Percentiles rank a stretch among this genome's conserved stretches.
Conservation (phyloP, 208 protist genomes). For the Trypanosoma platydactyli region DNA sequence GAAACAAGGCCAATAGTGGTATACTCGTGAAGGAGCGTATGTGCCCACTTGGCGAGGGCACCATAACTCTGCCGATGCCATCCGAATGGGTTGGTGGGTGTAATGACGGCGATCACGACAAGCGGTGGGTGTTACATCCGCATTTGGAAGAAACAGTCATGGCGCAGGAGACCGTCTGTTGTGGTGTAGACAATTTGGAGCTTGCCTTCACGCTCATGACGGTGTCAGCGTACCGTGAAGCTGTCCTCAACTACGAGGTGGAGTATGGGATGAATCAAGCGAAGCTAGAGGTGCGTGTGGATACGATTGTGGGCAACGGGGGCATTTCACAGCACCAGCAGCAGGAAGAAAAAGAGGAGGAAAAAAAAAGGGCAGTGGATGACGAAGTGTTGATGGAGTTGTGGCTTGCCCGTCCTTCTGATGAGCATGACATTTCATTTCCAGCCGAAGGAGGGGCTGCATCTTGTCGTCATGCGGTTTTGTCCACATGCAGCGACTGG, state of each 20-base stretch:
- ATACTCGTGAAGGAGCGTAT: background rate
- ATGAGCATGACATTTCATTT: background rate
- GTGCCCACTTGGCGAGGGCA: slow-evolving; percentile 10
- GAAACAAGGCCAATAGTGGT: background rate
- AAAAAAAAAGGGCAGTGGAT: background rate
- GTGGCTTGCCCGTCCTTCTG: slow-evolving; percentile 11
- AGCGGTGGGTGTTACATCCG: slow-evolving; percentile 9
- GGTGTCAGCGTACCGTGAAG: slow-evolving; percentile 14
- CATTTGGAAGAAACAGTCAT: slow-evolving; percentile 4
- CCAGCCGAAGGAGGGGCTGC: background rate
- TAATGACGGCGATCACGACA: background rate
- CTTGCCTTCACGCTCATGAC: slow-evolving; percentile 16
- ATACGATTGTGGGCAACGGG: background rate
- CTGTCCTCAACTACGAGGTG: slow-evolving; percentile 6
- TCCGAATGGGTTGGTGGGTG: background rate
- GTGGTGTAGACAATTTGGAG: slow-evolving; percentile 8
- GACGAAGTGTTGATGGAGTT: slow-evolving; percentile 8
- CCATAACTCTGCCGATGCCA: background rate
- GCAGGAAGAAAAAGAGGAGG: background rate
- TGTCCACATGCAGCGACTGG: background rate
- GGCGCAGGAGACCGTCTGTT: background rate
- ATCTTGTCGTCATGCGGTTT: background rate
- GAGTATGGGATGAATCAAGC: background rate
- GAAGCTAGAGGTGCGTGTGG: slow-evolving; percentile 14
- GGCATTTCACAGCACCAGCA: background rate